A percentile compares a stretch with the other conserved stretches of the same genome.
Conservation (phyloP, 83 land plant genomes). For the Thuja plicata region DNA sequence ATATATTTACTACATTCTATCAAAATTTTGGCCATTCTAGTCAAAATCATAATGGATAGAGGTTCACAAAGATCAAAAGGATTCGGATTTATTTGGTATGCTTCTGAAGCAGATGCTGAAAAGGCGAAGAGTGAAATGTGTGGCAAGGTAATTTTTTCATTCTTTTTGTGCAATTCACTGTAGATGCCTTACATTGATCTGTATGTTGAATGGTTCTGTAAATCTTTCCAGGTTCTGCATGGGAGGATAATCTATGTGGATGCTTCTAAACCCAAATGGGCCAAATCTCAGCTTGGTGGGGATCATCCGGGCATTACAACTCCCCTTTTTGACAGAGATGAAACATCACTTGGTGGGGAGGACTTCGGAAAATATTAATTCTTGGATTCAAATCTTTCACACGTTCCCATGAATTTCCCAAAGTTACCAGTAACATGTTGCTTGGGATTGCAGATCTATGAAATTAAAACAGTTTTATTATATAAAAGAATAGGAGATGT, state of each 20-base stretch:
- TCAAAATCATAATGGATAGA: constrained; percentile 45
- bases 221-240: constrained; percentile 12
- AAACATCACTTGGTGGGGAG: neutral
- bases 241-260: constrained; percentile 26
- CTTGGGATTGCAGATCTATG: neutral
- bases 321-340: neutral
- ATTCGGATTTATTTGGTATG: constrained; percentile 61
- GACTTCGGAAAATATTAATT: neutral
- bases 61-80: constrained; percentile 52
- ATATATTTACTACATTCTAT: neutral
- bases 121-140: constrained; percentile 45
- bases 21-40: constrained; percentile 9
- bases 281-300: neutral
- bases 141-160: constrained; percentile 39
- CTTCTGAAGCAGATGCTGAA: constrained; percentile 55
- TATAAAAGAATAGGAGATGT: too few relatives aligned
- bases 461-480: neutral
- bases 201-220: neutral
- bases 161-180: neutral
- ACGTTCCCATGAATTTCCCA: neutral
- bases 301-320: neutral
- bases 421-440: neutral
- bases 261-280: constrained; percentile 16
- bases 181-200: neutral
- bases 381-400: neutral